Base-by-base conservation (phyloP, 805 yeast genomes). In the Starmera caribaea region DNA sequence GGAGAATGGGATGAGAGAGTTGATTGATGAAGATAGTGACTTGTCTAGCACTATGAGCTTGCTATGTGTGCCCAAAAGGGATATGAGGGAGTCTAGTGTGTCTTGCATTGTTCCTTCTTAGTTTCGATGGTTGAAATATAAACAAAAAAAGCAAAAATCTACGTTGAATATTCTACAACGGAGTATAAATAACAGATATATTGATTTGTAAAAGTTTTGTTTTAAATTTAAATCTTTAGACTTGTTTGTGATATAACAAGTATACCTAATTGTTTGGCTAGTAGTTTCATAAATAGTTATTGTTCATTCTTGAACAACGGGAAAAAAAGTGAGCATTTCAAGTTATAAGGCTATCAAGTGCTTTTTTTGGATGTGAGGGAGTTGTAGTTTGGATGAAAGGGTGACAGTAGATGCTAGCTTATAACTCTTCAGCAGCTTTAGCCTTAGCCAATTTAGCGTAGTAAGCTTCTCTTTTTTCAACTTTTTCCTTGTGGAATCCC, bases 401-500 rank as follows among this genome's bases (percentile, higher is more conserved):
- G n/a, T n/a, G n/a, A n/a, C n/a, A n/a, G n/a, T n/a, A n/a, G n/a
- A n/a, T n/a, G 21, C 16, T 9, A 39, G 38, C 45, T 33, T 62
- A 49, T 44, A 58, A 60, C 30, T 46, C 38, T 43, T 44, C 49
- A 31, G 50, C 54, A 40, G 49, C 49, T 32, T 37, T 44, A 32
- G 42, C 35, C 21, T 38, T 37, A 34, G 57, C 62, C 41, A 53
- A 42, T 32, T 53, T 45, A 37, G 57, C 57, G 67, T 89, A 89
- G 76, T 77, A 87, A 42, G 75, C 79, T 63, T 89, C 97, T 75
- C 96, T 84, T 57, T 68, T 72, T 50, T 71, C 72, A 42, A 85
- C 82, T 45, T 70, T 51, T 30, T 79, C 74, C 70, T 74, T 79
- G 81, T 89, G 97, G 76, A 65, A 70, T 26, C 76, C 84, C 74